Base-by-base conservation (phyloP, 371 early-diverging fungal genomes). In the Saksenaea vasiformis region DNA sequence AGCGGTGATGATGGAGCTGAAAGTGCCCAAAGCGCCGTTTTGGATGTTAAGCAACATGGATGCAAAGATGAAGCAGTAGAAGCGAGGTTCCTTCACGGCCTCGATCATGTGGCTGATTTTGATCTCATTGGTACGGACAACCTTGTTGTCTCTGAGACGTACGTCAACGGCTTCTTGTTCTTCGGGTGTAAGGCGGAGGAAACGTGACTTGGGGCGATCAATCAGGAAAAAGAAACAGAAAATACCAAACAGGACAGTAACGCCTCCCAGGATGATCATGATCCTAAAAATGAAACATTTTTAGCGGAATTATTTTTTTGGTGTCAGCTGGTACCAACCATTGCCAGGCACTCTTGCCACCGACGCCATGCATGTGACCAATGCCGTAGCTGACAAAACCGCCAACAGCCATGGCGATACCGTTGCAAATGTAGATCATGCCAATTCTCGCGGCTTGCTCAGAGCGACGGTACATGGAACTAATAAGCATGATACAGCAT, bases 381-480 rank as follows among this genome's bases (percentile, higher is more conserved):
- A 88, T 75, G 9, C 80, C 86, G 28, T 84, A 79, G 26, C 88
- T 86, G 13, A 85, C 73, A 14, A 85, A 79, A 0, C 85, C 88
- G 60, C 84, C 87, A 24, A 87, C 76, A 13, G 81, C 74, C 39
- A 81, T 76, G 51, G 87, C 78, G n/a, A 79, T 35, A 37, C 72
- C 68, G 28, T 72, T 72, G 17, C 65, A 72, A 17, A 72, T 65
- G 24, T 68, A 72, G 22, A 67, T 43, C 11, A 63, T 62, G 54
- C 62, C 66, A 34, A 72, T 44, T 15, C 72, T 62, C 38, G 63
- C 56, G 14, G 68, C 62, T 54, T 72, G 72, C 54, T 72, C 72
- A 34, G 58, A 59, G n/a, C 68, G 65, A 36, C 72, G 72, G 26
- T 72, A 72, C 58, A 72, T 59, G 39, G 63, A 24, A 28, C 60